These are phyloP conservation scores for Pyrenochaeta sp. DNA, from an alignment of 2,329 filamentous ascomycete species.

Conservation along the genomic window DNA sequence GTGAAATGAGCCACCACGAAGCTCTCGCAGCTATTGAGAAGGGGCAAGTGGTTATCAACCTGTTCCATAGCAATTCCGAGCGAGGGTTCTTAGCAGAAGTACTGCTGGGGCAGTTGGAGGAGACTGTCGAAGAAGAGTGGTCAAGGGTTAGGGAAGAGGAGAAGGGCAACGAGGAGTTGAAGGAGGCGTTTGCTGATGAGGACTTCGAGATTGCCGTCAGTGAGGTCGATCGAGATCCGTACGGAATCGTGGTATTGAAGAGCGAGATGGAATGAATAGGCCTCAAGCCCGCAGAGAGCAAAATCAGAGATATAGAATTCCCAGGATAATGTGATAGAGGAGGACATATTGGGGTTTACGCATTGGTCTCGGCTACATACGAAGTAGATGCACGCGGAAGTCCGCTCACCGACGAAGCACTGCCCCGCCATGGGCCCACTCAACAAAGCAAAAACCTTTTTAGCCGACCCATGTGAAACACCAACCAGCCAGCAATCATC, in stretches of 20 bases:
- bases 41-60: conserved; percentile 80
- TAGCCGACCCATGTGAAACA: not conserved
- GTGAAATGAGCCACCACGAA: conserved; percentile 93
- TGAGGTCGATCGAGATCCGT: conserved; percentile 85
- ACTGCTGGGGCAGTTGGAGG: conserved; percentile 71
- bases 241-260: conserved; percentile 67
- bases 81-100: conserved; percentile 78
- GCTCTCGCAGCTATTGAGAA: conserved; percentile 85
- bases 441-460: not conserved
- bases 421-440: not conserved
- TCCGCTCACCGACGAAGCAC: not conserved
- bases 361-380: not conserved
- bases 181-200: conserved; percentile 61
- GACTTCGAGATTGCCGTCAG: conserved; percentile 76
- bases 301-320: not conserved
- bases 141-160: conserved; percentile 55
- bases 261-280: conserved; percentile 10
- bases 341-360: not conserved
- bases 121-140: conserved; percentile 66
- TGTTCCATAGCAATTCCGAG: conserved; percentile 96
- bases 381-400: not conserved
- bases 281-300: too few species aligned
- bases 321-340: not conserved
- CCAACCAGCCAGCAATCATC: not conserved
- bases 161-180: conserved; percentile 47